Base-by-base conservation (phyloP, 208 protist species). In the Acanthamoeba divionensis region DNA sequence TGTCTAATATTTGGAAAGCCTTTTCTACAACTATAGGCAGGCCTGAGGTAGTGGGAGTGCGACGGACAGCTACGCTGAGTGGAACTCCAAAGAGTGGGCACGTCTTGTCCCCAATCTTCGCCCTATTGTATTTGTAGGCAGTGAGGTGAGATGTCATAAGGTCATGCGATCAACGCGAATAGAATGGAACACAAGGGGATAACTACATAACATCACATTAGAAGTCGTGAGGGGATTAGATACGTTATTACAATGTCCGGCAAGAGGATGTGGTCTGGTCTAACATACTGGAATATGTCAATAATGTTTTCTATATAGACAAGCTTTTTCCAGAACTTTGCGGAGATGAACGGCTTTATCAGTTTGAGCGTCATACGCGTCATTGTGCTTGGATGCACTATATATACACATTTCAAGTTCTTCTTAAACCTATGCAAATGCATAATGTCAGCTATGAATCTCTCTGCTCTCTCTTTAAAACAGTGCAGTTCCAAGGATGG, bases 381-480 rank as follows among this genome's bases (percentile, higher is more conserved):
- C 66, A 87, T 93, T 29, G 86, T 83, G 10, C 92, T 92, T 33
- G 94, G 82, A 52, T 95, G 91, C 12, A 95, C 91, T 33, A 95
- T 93, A 52, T 95, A 95, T 2, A 95, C 41, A 3, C 63, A 47
- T 50, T 95, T 95, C 5, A 95, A 86, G 89, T 95, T 96, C 87
- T 96, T 96, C 89, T 96, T 96, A 69, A 95, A 93, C 44, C 92
- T 90, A 15, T 71, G 24, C 36, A 18, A 29, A 24, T 36, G 18
- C 13, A 71, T 15, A 29, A 71, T 57, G 52, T 21, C 63, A 71
- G 63, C 24, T 13, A 71, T 71, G 15, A 29, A 71, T 71, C 36
- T 41, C n/a, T 36, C 15, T 29, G 24, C n/a, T 36, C 15, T 29
- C 13, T 15, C 15, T 29, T 21, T 13, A 24, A 15, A 71, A 24